These are phyloP conservation scores for Trametes cubensis DNA, from an alignment of 768 basidiomycete species.

Conservation along the genomic window DNA sequence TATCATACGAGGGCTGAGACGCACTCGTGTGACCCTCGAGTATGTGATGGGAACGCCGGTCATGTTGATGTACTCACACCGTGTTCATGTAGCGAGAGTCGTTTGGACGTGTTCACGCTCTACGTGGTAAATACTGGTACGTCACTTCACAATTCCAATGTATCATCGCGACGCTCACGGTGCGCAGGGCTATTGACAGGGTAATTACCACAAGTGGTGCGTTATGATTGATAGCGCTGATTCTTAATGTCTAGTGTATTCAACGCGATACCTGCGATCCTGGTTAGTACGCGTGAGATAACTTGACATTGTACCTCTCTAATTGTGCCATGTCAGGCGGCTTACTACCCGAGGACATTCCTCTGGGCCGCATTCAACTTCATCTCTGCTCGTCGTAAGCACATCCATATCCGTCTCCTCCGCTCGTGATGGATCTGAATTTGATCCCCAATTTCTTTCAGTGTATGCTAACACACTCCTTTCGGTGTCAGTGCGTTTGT, in stretches of 20 bases:
- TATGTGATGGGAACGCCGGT: background rate
- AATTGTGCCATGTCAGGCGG: too few relatives aligned
- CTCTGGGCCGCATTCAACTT: too few relatives aligned
- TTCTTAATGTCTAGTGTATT: background rate
- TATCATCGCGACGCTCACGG: background rate
- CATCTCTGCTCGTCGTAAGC: too few relatives aligned
- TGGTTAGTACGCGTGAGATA: background rate
- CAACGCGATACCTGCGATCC: background rate
- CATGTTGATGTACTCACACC: background rate
- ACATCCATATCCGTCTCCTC: too few relatives aligned
- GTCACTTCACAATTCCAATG: background rate
- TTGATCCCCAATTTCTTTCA: too few relatives aligned
- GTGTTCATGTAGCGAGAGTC: background rate
- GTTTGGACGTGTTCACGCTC: background rate
- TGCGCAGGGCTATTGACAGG: constrained; percentile 2
- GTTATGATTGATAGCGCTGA: background rate
- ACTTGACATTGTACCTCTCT: too few relatives aligned
- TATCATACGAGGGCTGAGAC: background rate
- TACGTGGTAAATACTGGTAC: constrained; percentile 3
- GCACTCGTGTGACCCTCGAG: background rate
- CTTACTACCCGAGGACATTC: too few relatives aligned
- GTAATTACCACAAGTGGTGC: background rate
- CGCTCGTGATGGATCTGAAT: too few relatives aligned
- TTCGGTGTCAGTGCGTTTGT: too few relatives aligned
- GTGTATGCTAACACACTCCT: too few relatives aligned